These are phyloP conservation scores for Populus trichocarpa DNA, from an alignment of 441 rosid species.

Conservation along the genomic window DNA sequence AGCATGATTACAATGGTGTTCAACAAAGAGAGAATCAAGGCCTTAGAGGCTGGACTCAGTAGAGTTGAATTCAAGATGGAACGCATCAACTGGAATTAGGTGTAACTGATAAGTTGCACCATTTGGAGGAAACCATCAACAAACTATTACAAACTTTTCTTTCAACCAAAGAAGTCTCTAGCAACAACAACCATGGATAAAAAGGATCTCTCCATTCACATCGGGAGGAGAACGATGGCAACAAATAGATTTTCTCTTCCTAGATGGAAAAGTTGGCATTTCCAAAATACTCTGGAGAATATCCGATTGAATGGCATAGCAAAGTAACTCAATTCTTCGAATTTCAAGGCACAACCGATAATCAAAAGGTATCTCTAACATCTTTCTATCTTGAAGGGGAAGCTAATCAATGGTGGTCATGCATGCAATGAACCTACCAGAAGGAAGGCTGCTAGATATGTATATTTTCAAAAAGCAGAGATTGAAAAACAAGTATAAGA, in stretches of 20 bases:
- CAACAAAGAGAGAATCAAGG: no score
- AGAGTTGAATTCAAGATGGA: no score
- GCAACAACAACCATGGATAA: neutral
- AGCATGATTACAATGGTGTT: no score
- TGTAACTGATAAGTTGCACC: no score
- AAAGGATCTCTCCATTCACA: neutral
- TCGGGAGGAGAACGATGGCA: neutral
- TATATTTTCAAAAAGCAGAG: neutral
- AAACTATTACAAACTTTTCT: neutral
- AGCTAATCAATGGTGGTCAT: neutral
- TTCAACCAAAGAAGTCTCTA: neutral
- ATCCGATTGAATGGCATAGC: neutral
- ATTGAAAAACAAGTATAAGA: neutral
- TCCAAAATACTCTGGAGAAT: no score
- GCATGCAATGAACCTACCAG: no score
- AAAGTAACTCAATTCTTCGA: neutral
- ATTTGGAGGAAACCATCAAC: no score
- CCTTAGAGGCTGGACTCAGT: no score
- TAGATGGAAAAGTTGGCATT: no score
- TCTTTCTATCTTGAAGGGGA: neutral
- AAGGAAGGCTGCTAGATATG: neutral
- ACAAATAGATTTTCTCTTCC: no score
- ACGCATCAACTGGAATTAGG: no score
- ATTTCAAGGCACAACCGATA: neutral
- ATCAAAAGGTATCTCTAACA: neutral